Conservation (phyloP, 495 filamentous ascomycete genomes). For the Astrocystis sublimbata region DNA sequence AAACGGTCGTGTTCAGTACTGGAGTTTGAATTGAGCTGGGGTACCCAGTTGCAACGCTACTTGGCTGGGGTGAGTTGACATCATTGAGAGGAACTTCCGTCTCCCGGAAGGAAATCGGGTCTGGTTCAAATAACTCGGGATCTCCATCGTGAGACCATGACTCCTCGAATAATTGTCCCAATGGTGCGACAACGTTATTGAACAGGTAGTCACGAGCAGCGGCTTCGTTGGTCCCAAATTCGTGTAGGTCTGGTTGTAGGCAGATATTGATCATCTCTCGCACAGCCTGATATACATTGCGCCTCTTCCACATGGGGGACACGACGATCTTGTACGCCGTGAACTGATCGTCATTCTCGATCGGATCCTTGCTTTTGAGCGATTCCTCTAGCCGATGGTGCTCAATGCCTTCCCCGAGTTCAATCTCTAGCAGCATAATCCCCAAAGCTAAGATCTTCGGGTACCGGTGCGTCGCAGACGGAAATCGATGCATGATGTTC, state of each 20-base stretch:
- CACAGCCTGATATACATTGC: conserved; percentile 15
- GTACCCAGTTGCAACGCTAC: not conserved
- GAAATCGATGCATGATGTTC: not conserved
- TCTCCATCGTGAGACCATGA: not conserved
- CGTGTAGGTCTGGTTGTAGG: conserved; percentile 8
- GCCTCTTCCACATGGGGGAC: conserved; percentile 8
- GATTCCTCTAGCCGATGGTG: conserved; percentile 1
- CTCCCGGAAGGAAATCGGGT: not conserved
- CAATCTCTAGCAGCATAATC: conserved; percentile 30
- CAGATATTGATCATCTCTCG: conserved; percentile 16
- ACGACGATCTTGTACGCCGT: conserved; percentile 4
- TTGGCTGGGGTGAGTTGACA: not conserved
- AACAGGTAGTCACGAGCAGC: not conserved
- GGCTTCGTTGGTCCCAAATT: not conserved
- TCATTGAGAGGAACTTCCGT: not conserved
- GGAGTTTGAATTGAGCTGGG: not conserved
- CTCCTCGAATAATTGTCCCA: not conserved
- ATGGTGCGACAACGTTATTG: not conserved
- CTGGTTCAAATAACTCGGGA: not conserved
- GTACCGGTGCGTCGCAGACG: conserved; percentile 13
- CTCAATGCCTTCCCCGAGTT: conserved; percentile 27
- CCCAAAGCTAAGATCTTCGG: conserved; percentile 31
- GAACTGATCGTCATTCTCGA: conserved; percentile 23
- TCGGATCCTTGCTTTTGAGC: conserved; percentile 18
- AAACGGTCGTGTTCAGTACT: not conserved